A percentile compares a stretch with the other conserved stretches of the same genome.
Evolutionary conservation across 2,329 filamentous ascomycete genomes (phyloP).

Genomic region (Pestalotiopsis sp.): DNA sequence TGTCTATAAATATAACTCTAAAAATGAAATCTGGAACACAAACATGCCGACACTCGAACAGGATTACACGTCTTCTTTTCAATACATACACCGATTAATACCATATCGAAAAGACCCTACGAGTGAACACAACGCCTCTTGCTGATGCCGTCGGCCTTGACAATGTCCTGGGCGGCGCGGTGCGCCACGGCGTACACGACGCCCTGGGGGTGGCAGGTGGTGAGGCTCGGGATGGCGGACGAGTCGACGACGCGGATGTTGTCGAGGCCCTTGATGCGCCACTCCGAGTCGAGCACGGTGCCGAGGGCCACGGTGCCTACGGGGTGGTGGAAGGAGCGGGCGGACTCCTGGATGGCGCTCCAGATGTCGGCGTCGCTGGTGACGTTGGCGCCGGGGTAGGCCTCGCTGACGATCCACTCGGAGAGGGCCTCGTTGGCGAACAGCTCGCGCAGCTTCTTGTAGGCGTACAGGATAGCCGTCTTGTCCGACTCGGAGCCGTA

Average conservation of each 20-base stretch:
- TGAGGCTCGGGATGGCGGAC: constrained; percentile 17
- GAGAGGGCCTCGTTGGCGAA: constrained; percentile 15
- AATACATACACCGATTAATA: too few species aligned
- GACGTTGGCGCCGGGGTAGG: constrained; percentile 11
- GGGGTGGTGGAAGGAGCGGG: constrained; percentile 22
- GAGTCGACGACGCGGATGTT: constrained; percentile 24
- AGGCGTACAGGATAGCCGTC: constrained; percentile 19
- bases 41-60: too few species aligned
- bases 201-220: constrained; percentile 22
- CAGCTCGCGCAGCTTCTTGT: constrained; percentile 17
- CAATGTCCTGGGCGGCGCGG: constrained; percentile 13
- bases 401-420: constrained; percentile 17
- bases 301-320: constrained; percentile 22
- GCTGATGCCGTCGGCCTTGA: neutral
- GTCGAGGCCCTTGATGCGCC: constrained; percentile 20
- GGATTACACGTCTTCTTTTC: too few species aligned
- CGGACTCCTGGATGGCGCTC: constrained; percentile 16
- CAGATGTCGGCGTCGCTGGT: constrained; percentile 19
- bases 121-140: neutral
- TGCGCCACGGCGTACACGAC: constrained; percentile 21
- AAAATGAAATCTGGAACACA: too few species aligned
- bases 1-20: too few species aligned
- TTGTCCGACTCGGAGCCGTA: constrained; percentile 45
- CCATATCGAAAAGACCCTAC: neutral
- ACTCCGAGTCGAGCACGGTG: constrained; percentile 18